Evolutionary conservation across 1,284 basidiomycete genomes (phyloP).

Genomic region (Trichosporon inkin): DNA sequence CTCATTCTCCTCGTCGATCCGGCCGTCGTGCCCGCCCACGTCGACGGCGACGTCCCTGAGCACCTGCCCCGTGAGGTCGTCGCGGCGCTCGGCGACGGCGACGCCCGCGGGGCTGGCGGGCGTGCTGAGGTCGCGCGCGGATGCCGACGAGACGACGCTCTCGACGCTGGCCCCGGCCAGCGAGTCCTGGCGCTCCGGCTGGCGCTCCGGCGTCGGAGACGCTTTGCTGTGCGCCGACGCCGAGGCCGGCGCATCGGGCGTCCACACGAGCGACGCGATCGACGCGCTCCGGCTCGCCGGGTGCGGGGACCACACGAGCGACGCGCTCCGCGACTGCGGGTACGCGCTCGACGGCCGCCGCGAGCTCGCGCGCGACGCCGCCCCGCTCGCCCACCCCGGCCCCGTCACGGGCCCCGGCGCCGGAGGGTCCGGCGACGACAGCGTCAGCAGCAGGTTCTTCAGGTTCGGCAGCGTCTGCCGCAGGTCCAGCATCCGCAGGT

Average conservation of each 20-base stretch:
- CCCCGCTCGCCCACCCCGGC: constrained; percentile 21
- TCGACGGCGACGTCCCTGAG: neutral
- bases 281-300: neutral
- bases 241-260: neutral
- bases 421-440: constrained; percentile 50
- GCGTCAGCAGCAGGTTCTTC: constrained; percentile 84
- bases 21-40: neutral
- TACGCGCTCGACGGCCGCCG: constrained; percentile 13
- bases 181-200: neutral
- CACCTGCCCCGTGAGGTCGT: neutral
- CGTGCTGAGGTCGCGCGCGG: neutral
- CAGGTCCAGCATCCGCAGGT: constrained; percentile 82
- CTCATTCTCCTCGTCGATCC: neutral
- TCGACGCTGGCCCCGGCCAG: neutral
- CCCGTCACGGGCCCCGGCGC: constrained; percentile 21
- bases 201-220: too few species aligned
- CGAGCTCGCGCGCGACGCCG: constrained; percentile 15
- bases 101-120: neutral
- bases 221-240: too few species aligned
- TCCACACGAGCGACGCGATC: neutral
- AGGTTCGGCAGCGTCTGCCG: constrained; percentile 94
- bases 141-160: neutral
- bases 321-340: neutral
- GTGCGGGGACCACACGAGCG: neutral
- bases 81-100: neutral